Base-by-base conservation (phyloP, 2,329 filamentous ascomycete species). In the Fusarium irregulare region DNA sequence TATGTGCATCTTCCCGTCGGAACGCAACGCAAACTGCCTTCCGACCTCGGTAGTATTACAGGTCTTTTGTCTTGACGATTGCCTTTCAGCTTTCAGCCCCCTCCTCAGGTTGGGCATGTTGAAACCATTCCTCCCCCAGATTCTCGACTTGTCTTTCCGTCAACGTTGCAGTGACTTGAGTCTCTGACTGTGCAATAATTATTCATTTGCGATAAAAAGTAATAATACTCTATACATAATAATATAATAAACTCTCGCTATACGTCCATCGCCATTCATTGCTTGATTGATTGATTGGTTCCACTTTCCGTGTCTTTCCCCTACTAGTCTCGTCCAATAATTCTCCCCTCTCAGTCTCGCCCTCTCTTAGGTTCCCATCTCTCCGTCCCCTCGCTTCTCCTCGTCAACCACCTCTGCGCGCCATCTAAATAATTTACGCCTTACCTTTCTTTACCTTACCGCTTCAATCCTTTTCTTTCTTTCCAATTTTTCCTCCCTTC, bases 91-190 rank as follows among this genome's bases (percentile, higher is more conserved):
- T 30, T 30, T 30, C 28, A 30, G 28, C 50, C 60, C 56, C 61
- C 21, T 23, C 49, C 34, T 46, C 8, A 27, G 27, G 32, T 34
- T 40, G 14, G 40, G 40, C 49, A 64, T 63, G 34, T 58, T 56
- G 64, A 64, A 64, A 54, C 64, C 67, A 56, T 71, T 68, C 64
- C 63, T 56, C 55, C 63, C 54, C 49, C 62, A 60, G 50, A 60
- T 47, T 66, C 62, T 46, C 30, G 63, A 47, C 42, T 55, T 14
- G 28, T 49, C 30, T 20, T 21, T 8, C n/a, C 30, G 18, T 41
- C 23, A 53, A 10, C 7, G 49, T 41, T 42, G 14, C 49, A 42
- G 12, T 30, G 12, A 30, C 12, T 14, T 3, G 6, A 7, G 28
- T 14, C 12, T 30, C 6, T 30, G 27, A 28, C 28, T 30, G 28